These are phyloP conservation scores for Phytophthora rubi DNA, from an alignment of 352 stramenopile species.

Conservation along the genomic window DNA sequence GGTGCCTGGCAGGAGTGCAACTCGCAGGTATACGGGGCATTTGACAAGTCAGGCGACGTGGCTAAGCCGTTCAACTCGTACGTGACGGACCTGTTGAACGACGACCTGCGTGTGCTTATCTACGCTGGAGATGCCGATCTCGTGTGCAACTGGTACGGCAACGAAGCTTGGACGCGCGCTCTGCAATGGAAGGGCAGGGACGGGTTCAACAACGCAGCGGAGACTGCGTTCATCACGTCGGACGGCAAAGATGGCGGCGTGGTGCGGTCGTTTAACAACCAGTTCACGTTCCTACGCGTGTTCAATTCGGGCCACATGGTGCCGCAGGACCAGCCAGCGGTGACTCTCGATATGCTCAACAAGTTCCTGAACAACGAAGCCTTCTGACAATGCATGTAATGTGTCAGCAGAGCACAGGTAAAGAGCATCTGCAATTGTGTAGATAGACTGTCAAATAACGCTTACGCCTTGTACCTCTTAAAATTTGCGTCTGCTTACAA, in stretches of 20 bases:
- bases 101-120: slow-evolving; percentile 84
- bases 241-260: slow-evolving; percentile 27
- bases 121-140: slow-evolving; percentile 95
- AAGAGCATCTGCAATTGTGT: slow-evolving; percentile 5
- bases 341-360: slow-evolving; percentile 64
- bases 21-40: slow-evolving; percentile 87
- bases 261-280: slow-evolving; percentile 40
- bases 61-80: slow-evolving; percentile 90
- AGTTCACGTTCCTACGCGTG: slow-evolving; percentile 59
- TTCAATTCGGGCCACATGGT: slow-evolving; percentile 70
- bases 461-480: slow-evolving; percentile 31
- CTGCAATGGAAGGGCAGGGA: slow-evolving; percentile 91
- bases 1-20: slow-evolving; percentile 91
- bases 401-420: not conserved
- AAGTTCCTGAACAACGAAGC: slow-evolving; percentile 56
- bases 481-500: not conserved
- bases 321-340: slow-evolving; percentile 53
- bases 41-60: slow-evolving; percentile 77
- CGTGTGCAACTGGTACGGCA: slow-evolving; percentile 96
- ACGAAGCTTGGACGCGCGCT: slow-evolving; percentile 91
- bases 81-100: slow-evolving; percentile 86
- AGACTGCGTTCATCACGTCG: slow-evolving; percentile 32
- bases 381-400: slow-evolving; percentile 12
- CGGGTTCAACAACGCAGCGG: slow-evolving; percentile 71
- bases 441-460: slow-evolving; percentile 28